phyloP scores from a whole-genome alignment of 768 basidiomycete species.

The Cystobasidium ongulense region DNA sequence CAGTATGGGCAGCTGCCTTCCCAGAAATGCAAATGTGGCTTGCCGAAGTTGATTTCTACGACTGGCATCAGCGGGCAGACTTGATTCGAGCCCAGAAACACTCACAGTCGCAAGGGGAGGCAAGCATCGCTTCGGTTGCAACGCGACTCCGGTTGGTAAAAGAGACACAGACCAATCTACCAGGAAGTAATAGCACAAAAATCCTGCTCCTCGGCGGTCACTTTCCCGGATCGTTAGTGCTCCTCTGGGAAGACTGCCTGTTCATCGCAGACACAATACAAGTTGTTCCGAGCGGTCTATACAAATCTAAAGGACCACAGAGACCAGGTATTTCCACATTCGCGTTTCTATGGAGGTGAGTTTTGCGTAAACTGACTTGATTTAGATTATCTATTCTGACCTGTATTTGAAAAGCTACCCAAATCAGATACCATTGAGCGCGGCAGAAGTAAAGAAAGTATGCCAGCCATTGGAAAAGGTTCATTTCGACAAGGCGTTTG shows the following conservation, averaged over 20 bases:
- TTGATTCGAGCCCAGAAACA: not conserved
- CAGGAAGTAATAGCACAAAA: not conserved
- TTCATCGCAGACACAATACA: conserved; percentile 31
- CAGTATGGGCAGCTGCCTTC: conserved; percentile 18
- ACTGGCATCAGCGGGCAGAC: conserved; percentile 30
- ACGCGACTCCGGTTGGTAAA: conserved; percentile 13
- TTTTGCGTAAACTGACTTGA: not conserved
- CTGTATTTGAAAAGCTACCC: conserved; percentile 20
- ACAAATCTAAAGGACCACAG: conserved; percentile 23
- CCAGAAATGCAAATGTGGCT: conserved; percentile 24
- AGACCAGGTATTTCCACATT: conserved; percentile 9
- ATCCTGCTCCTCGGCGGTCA: conserved; percentile 29
- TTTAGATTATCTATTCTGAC: not conserved
- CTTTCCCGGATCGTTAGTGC: conserved; percentile 30
- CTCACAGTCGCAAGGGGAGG: not conserved
- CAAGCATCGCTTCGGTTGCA: not conserved
- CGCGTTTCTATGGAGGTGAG: conserved; percentile 31
- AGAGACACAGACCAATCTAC: conserved; percentile 3
- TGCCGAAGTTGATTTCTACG: conserved; percentile 11
- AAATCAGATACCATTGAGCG: conserved; percentile 29
- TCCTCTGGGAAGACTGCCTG: conserved; percentile 31
- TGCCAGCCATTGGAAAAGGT: conserved; percentile 27
- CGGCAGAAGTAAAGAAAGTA: conserved; percentile 12
- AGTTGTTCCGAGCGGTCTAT: conserved; percentile 24
- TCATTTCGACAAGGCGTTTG: conserved; percentile 30